These are phyloP conservation scores for Dothistroma pini DNA, from an alignment of 2,329 filamentous ascomycete species.

Conservation along the genomic window DNA sequence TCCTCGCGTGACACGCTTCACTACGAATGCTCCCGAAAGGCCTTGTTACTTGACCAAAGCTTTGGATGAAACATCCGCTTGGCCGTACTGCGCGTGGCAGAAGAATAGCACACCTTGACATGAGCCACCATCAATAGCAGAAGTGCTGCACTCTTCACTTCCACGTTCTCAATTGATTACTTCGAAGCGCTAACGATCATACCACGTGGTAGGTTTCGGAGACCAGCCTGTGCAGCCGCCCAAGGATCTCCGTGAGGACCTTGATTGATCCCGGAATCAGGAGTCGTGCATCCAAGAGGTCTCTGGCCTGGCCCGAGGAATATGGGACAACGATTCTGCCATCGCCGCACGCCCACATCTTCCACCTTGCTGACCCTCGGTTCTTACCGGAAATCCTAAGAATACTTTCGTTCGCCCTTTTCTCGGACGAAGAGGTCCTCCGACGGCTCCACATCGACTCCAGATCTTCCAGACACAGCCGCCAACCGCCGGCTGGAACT, in stretches of 20 bases:
- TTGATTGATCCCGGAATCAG: not conserved
- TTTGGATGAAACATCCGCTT: not conserved
- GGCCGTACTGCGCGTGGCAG: not conserved
- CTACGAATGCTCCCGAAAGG: not conserved
- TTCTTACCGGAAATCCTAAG: not conserved
- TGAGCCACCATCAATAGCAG: too few relatives aligned
- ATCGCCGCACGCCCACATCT: not conserved
- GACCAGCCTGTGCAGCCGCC: not conserved
- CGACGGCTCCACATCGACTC: not conserved
- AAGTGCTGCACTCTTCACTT: too few relatives aligned
- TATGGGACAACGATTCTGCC: not conserved
- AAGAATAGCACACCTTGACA: not conserved
- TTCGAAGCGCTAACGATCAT: too few relatives aligned
- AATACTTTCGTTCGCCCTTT: not conserved
- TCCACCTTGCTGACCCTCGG: not conserved
- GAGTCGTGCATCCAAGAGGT: not conserved
- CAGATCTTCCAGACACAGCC: not conserved
- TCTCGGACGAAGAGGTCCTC: not conserved
- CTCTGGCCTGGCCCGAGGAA: not conserved
- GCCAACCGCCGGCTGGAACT: not conserved
- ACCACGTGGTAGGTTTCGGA: not conserved
- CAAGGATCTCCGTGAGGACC: not conserved
- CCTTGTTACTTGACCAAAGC: not conserved
- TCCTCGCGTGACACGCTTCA: not conserved
- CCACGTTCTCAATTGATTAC: too few relatives aligned